Percentiles rank a stretch among this genome's conserved stretches.
phyloP scores from a whole-genome alignment of 495 filamentous ascomycete genomes.

The Haplographium delicatum region DNA sequence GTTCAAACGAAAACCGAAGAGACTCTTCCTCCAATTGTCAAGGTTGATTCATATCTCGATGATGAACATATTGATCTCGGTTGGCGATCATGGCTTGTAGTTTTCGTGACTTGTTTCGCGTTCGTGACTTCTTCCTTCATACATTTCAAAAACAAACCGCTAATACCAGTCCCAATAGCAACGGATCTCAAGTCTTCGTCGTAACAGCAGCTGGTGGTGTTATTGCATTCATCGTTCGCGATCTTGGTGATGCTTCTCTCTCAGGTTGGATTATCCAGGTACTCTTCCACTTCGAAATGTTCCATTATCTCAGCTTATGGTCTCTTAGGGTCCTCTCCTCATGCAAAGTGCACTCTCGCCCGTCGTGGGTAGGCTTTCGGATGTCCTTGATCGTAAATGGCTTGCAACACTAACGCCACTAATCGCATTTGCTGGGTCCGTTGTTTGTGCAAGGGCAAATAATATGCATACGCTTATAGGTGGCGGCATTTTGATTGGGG shows the following conservation, averaged over 20 bases:
- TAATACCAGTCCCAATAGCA: constrained; percentile 25
- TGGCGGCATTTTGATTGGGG: constrained; percentile 49
- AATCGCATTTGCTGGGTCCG: constrained; percentile 6
- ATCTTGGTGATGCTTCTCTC: constrained; percentile 43
- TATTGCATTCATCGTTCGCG: constrained; percentile 49
- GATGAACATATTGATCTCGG: constrained; percentile 17
- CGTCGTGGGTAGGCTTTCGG: constrained; percentile 48
- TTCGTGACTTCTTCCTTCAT: background rate
- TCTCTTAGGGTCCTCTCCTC: constrained; percentile 41
- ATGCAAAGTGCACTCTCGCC: constrained; percentile 51
- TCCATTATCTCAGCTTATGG: background rate
- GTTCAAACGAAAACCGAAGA: too few relatives aligned
- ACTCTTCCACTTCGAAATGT: background rate
- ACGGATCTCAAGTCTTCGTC: constrained; percentile 47
- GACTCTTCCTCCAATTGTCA: too few relatives aligned
- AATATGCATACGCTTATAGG: constrained; percentile 49
- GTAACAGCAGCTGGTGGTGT: constrained; percentile 49
- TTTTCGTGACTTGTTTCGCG: constrained; percentile 23
- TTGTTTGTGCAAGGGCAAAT: constrained; percentile 47
- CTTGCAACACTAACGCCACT: constrained; percentile 27
- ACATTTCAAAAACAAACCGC: background rate
- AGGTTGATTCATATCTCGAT: too few relatives aligned
- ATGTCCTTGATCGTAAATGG: constrained; percentile 48
- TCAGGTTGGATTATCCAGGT: constrained; percentile 52
- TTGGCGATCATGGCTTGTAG: constrained; percentile 23